A percentile compares a stretch with the other conserved stretches of the same genome.
Conservation (phyloP, 1,139 yeast genomes). For the Candida frijolesensis region DNA sequence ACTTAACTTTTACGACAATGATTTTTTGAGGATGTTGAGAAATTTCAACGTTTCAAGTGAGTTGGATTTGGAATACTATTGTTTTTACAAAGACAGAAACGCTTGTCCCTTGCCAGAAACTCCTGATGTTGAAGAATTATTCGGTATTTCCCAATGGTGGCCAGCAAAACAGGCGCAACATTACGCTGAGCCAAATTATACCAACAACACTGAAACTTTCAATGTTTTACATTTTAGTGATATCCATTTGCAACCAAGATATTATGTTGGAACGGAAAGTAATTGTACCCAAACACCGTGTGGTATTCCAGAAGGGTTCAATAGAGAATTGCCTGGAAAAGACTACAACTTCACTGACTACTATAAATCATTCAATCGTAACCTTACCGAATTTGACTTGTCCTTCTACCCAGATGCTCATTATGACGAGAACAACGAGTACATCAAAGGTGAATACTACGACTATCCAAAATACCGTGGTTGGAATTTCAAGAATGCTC, state of each 20-base stretch:
- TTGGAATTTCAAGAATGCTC: conserved; percentile 43
- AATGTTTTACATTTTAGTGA: conserved; percentile 70
- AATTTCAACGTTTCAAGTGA: conserved; percentile 40
- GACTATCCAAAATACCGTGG: conserved; percentile 41
- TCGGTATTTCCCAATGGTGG: conserved; percentile 32
- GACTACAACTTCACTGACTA: conserved; percentile 37
- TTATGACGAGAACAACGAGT: conserved; percentile 36
- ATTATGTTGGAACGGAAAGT: conserved; percentile 60
- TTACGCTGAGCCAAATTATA: conserved; percentile 27
- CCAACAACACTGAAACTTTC: conserved; percentile 31
- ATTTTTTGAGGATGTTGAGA: conserved; percentile 39
- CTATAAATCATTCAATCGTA: conserved; percentile 21
- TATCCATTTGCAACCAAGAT: conserved; percentile 62
- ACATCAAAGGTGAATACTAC: conserved; percentile 42
- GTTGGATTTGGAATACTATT: conserved; percentile 37
- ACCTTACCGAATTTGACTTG: conserved; percentile 27
- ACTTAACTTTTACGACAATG: conserved; percentile 42
- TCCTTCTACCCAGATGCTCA: conserved; percentile 21
- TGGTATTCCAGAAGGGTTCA: conserved; percentile 45
- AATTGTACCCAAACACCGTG: conserved; percentile 58
- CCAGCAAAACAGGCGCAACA: conserved; percentile 31
- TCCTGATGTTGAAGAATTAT: conserved; percentile 29
- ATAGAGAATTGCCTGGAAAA: conserved; percentile 27
- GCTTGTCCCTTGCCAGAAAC: conserved; percentile 34
- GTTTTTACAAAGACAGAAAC: conserved; percentile 27